Percentiles rank a stretch among this genome's conserved stretches.
Conservation (phyloP, 805 yeast species). For the Schwanniomyces vanrijiae region DNA sequence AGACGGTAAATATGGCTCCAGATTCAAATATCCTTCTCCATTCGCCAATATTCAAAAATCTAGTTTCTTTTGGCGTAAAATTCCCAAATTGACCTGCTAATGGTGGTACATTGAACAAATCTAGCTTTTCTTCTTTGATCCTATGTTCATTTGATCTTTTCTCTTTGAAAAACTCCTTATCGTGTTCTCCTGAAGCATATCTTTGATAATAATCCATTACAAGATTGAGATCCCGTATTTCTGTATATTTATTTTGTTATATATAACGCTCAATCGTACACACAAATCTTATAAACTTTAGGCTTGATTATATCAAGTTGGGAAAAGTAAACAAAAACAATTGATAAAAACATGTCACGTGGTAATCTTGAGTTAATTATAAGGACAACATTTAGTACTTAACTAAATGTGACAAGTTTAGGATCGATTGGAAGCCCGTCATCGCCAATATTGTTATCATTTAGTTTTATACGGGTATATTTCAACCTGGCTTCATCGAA, state of each 20-base stretch:
- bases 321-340: slow-evolving; percentile 6
- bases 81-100: slow-evolving; percentile 24
- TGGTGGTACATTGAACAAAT: slow-evolving; percentile 19
- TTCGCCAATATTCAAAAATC: slow-evolving; percentile 9
- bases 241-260: neutral
- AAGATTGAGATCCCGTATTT: neutral
- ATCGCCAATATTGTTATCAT: slow-evolving; percentile 53
- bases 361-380: neutral
- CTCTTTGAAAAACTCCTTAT: slow-evolving; percentile 13
- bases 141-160: neutral
- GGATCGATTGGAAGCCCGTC: slow-evolving; percentile 74
- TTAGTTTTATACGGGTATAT: slow-evolving; percentile 47
- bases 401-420: slow-evolving; percentile 50
- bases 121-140: neutral
- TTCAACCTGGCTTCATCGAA: slow-evolving; percentile 71
- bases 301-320: neutral
- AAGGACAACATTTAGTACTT: neutral
- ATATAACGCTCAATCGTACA: slow-evolving; percentile 1
- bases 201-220: slow-evolving; percentile 38
- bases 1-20: slow-evolving; percentile 55
- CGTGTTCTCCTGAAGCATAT: slow-evolving; percentile 39
- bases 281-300: neutral
- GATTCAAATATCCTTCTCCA: slow-evolving; percentile 45
- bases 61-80: slow-evolving; percentile 6
- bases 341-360: slow-evolving; percentile 1